Evolutionary conservation across 176 grass and related monocot species (phyloP).

Genomic region (Calamus simplicifolius): DNA sequence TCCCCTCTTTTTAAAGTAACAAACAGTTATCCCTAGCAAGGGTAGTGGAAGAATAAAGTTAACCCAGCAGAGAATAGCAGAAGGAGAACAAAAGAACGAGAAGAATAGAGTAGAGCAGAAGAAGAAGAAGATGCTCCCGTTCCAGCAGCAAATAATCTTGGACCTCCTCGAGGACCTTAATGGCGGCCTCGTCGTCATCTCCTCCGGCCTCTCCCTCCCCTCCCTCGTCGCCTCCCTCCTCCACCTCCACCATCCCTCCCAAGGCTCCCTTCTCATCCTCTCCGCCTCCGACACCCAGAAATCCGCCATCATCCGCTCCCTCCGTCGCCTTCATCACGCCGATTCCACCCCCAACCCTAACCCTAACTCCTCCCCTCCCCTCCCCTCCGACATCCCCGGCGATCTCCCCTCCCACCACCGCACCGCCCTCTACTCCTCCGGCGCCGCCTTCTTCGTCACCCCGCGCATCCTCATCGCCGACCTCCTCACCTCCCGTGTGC

Average conservation of each 20-base stretch:
- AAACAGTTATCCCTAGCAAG: too few relatives aligned
- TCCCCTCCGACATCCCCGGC: slow-evolving; percentile 37
- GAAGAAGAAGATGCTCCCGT: slow-evolving; percentile 28
- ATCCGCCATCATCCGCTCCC: slow-evolving; percentile 29
- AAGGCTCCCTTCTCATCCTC: slow-evolving; percentile 62
- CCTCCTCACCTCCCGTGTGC: slow-evolving; percentile 73
- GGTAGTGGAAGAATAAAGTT: too few relatives aligned
- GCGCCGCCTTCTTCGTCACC: slow-evolving; percentile 56
- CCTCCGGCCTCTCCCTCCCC: slow-evolving; percentile 56
- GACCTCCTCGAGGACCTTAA: slow-evolving; percentile 81
- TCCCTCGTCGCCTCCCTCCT: slow-evolving; percentile 53
- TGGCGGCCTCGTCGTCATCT: slow-evolving; percentile 66
- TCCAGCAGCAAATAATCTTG: slow-evolving; percentile 66
- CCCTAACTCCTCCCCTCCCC: not conserved
- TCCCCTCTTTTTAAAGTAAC: too few relatives aligned
- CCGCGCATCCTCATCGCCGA: slow-evolving; percentile 77
- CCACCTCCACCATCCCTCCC: slow-evolving; percentile 40
- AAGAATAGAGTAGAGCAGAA: too few relatives aligned
- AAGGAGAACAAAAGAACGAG: too few relatives aligned
- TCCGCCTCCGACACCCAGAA: slow-evolving; percentile 62
- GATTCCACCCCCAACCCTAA: slow-evolving; percentile 5
- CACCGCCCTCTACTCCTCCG: slow-evolving; percentile 58
- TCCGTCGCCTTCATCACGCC: slow-evolving; percentile 15
- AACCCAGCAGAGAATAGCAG: too few relatives aligned
- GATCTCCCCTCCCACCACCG: slow-evolving; percentile 67